Conservation (phyloP, 306 rosid genomes). For the Trifolium fragiferum region DNA sequence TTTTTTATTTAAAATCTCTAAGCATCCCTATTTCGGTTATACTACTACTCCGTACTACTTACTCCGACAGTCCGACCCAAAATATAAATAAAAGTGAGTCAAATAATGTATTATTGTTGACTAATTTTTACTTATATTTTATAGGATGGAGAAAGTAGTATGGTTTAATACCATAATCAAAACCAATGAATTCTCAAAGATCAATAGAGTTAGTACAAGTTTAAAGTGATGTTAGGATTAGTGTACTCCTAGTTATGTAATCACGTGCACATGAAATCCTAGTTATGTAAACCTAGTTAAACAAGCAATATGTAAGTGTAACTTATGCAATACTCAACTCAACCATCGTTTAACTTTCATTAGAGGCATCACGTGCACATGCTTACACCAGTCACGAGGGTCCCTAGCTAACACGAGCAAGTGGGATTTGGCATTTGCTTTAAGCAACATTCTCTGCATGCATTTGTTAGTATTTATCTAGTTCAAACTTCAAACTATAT, state of each 20-base stretch:
- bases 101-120: too few species aligned
- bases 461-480: constrained; percentile 36
- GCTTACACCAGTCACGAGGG: constrained; percentile 50
- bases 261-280: constrained; percentile 18
- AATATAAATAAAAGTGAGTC: too few species aligned
- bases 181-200: constrained; percentile 14
- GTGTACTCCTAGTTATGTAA: constrained; percentile 2
- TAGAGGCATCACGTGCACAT: constrained; percentile 49
- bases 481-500: constrained; percentile 21
- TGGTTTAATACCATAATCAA: too few species aligned
- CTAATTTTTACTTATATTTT: too few species aligned
- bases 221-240: not conserved
- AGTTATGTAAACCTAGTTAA: constrained; percentile 33
- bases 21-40: too few species aligned
- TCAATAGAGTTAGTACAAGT: constrained; percentile 8
- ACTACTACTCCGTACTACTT: too few species aligned
- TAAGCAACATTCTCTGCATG: constrained; percentile 59
- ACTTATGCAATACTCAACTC: constrained; percentile 50
- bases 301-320: constrained; percentile 42
- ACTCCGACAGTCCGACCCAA: too few species aligned
- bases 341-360: constrained; percentile 45
- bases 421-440: constrained; percentile 58
- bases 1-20: too few species aligned
- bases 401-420: constrained; percentile 41
- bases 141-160: too few species aligned